Base-by-base conservation (phyloP, 2,329 filamentous ascomycete genomes). In the Claviceps capensis region DNA sequence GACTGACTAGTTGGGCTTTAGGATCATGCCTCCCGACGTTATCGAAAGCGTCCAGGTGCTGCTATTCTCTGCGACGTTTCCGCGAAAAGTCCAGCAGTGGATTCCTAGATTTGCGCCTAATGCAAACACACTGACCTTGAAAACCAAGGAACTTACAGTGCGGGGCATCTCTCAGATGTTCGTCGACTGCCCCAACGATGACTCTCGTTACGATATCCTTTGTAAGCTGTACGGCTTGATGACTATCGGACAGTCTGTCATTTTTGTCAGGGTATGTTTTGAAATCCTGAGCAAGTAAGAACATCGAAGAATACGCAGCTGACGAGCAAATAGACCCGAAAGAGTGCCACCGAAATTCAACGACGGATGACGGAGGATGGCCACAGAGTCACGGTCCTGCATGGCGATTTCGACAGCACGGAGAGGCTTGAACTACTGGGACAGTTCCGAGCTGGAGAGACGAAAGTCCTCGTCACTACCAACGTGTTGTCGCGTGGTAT, bases 81-180 rank as follows among this genome's bases (percentile, higher is more conserved):
- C 93, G 0, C 80, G 86, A 2, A 81, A 88, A 53, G 93, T 98
- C 54, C 81, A 91, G 67, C 73, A 76, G 57, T 98, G 94, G 63
- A 91, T 93, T 16, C 72, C 80, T 58, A 81, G 80, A 57, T 98
- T 95, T 65, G 89, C 91, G 5, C 88, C 90, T 1, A 80, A 83
- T 45, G 84, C 93, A 49, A 91, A 95, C 68, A 78, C 86, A 59
- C 85, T 98, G 64, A 93, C 87, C 46, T 76, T 98, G 50, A 83
- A 88, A 62, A 86, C 90, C 55, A 86, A 94, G 60, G 88, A 98
- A 64, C 81, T 97, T 61, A 97, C 91, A 0, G 91, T 98, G 55
- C 88, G 93, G 67, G 93, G 93, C 22, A 98, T 98, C 65, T 95
- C 91, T 59, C 93, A 98, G 65, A 88, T 98, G 72, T 98, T 94